These are phyloP conservation scores for Citrullus colocynthis DNA, from an alignment of 306 rosid genomes.

Conservation along the genomic window DNA sequence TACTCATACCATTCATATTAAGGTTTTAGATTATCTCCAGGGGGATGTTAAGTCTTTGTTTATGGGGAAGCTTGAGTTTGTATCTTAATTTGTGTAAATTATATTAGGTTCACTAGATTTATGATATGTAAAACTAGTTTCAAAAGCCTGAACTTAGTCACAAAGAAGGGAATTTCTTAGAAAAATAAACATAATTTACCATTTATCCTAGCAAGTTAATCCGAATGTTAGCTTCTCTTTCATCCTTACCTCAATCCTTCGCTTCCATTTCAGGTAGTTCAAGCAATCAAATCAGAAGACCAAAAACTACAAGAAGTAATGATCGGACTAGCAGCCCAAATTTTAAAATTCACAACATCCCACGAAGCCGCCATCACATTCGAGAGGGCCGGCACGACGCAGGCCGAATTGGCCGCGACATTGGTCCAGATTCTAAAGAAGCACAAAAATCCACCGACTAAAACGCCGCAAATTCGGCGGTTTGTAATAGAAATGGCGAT, in stretches of 20 bases:
- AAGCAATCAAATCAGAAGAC: conserved; percentile 53
- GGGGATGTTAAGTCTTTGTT: not conserved
- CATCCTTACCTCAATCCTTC: conserved; percentile 14
- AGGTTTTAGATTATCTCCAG: not conserved
- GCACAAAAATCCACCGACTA: conserved; percentile 49
- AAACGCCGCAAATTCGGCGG: conserved; percentile 81
- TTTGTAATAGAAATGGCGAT: conserved; percentile 63
- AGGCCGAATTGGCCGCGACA: conserved; percentile 39
- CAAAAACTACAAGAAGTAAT: conserved; percentile 83
- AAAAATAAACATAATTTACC: not conserved
- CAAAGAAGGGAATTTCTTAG: not conserved
- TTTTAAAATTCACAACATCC: conserved; percentile 50
- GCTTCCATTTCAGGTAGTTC: conserved; percentile 28
- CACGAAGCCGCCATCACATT: conserved; percentile 50
- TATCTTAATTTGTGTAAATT: not conserved
- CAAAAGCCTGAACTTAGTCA: not conserved
- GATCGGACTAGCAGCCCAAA: conserved; percentile 73
- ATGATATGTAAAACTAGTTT: not conserved
- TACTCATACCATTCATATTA: not conserved
- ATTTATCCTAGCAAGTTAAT: not conserved
- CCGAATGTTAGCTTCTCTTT: not conserved
- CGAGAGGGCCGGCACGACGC: conserved; percentile 41
- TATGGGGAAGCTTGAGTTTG: not conserved
- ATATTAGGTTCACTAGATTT: not conserved
- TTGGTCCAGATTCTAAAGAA: conserved; percentile 48